phyloP scores from a whole-genome alignment of 2,329 filamentous ascomycete species.

The Karstenula rhodostoma region DNA sequence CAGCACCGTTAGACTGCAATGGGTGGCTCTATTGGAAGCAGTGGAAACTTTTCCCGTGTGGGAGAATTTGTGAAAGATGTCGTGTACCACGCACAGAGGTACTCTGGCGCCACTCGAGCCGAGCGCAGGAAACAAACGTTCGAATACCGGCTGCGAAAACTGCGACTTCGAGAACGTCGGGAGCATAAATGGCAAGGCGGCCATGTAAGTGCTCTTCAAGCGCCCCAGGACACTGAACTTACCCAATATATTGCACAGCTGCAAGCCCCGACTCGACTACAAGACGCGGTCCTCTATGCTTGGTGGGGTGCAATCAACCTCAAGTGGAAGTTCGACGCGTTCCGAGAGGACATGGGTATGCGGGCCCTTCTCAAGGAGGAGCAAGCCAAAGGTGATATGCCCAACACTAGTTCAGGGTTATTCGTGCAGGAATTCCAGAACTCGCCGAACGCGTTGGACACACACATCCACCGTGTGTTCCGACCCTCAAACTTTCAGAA shows the following conservation, averaged over 20 bases:
- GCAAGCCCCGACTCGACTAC: neutral
- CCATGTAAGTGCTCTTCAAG: neutral
- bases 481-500: neutral
- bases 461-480: neutral
- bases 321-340: neutral
- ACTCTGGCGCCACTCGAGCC: neutral
- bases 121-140: slow-evolving; percentile 1
- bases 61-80: neutral
- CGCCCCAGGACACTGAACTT: neutral
- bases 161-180: neutral
- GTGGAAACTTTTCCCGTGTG: neutral
- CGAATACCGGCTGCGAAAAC: neutral
- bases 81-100: neutral
- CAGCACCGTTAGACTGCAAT: neutral
- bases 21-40: neutral
- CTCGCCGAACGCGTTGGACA: neutral
- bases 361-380: neutral
- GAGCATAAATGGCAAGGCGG: neutral
- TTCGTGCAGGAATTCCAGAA: neutral
- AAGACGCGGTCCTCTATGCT: neutral
- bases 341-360: neutral
- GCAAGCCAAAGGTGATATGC: neutral
- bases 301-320: neutral
- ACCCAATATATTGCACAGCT: neutral
- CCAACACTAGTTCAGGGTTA: neutral